Evolutionary conservation across 2,329 filamentous ascomycete species (phyloP).

Genomic region (Paecilomyces fulvus): DNA sequence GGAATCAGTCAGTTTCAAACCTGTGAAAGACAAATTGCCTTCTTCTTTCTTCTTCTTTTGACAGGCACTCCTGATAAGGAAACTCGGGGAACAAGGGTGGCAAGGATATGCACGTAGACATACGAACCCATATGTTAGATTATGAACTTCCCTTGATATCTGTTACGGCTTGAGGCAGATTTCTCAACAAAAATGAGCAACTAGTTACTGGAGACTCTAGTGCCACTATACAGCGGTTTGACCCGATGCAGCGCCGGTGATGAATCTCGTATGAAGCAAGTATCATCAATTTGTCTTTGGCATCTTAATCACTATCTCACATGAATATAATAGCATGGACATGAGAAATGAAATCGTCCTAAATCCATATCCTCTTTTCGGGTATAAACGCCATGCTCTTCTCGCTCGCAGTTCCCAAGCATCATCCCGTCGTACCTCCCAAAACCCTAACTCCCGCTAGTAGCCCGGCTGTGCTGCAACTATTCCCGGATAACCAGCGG

Average conservation of each 20-base stretch:
- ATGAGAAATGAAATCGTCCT: conserved; percentile 4
- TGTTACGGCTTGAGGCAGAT: no score
- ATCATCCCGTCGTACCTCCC: background rate
- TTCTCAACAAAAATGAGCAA: no score
- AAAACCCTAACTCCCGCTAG: background rate
- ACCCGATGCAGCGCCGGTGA: background rate
- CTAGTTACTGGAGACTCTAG: no score
- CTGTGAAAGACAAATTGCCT: no score
- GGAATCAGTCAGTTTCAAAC: no score
- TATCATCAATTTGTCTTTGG: background rate
- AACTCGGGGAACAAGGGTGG: no score
- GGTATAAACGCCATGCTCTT: conserved; percentile 23
- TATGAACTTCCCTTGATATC: no score
- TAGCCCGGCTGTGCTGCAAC: background rate
- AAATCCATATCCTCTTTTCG: conserved; percentile 10
- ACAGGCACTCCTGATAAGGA: no score
- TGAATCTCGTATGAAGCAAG: background rate
- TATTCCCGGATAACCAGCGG: conserved; percentile 1
- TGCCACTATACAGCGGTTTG: background rate
- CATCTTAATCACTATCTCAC: background rate
- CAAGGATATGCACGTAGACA: no score
- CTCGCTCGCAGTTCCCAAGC: conserved; percentile 10
- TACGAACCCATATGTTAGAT: no score
- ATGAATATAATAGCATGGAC: background rate
- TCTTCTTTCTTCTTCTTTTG: no score